phyloP scores from a whole-genome alignment of 768 basidiomycete species.

The Vararia minispora region DNA sequence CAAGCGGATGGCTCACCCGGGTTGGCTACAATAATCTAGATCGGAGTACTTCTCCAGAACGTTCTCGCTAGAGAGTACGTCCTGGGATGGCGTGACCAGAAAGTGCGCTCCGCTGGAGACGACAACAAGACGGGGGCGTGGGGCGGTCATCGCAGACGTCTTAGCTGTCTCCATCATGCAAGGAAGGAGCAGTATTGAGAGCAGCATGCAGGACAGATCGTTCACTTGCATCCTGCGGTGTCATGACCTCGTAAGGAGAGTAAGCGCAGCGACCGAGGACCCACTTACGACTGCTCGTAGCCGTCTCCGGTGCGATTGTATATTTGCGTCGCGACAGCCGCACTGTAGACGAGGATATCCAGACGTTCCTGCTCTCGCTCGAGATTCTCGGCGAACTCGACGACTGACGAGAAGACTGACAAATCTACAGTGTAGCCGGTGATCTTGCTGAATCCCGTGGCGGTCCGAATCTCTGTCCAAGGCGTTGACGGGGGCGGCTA shows the following conservation, averaged over 20 bases:
- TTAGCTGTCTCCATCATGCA: conserved; percentile 28
- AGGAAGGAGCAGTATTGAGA: conserved; percentile 32
- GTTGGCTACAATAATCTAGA: too few relatives aligned
- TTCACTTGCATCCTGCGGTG: conserved; percentile 33
- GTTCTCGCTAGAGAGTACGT: too few relatives aligned
- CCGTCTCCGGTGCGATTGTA: conserved; percentile 19
- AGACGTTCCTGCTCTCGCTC: conserved; percentile 14
- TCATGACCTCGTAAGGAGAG: background rate
- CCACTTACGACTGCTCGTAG: conserved; percentile 17
- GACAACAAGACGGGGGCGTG: conserved; percentile 33
- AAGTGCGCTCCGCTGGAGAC: conserved; percentile 33
- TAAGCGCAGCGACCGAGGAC: background rate
- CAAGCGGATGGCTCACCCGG: too few relatives aligned
- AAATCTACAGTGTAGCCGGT: conserved; percentile 18
- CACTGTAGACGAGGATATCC: conserved; percentile 17
- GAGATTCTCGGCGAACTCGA: conserved; percentile 12
- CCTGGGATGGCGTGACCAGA: too few relatives aligned
- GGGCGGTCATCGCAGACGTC: too few relatives aligned
- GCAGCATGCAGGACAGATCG: conserved; percentile 27
- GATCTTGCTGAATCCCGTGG: conserved; percentile 5
- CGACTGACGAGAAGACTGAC: conserved; percentile 13
- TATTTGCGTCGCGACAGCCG: conserved; percentile 12
- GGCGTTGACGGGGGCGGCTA: conserved; percentile 3
- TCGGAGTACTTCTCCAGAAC: too few relatives aligned
- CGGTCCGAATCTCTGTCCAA: conserved; percentile 14